Percentiles rank a stretch among this genome's conserved stretches.
Conservation (phyloP, 371 early-diverging fungal genomes). For the Haplosporangium sp. region DNA sequence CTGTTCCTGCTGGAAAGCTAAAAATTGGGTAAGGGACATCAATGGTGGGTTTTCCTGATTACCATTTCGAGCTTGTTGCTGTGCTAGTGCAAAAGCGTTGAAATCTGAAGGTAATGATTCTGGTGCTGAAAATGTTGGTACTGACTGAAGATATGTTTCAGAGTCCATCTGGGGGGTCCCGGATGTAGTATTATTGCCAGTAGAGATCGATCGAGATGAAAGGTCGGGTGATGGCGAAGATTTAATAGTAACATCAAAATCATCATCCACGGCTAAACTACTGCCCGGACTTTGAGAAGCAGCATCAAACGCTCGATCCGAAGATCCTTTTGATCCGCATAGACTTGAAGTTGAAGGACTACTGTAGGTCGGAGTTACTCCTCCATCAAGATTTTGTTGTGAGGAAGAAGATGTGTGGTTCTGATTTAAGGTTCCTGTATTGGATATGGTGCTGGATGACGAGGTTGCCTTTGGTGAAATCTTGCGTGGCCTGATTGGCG, state of each 20-base stretch:
- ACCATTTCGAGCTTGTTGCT: slow-evolving; percentile 25
- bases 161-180: not conserved
- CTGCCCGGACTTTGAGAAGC: slow-evolving; percentile 14
- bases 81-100: slow-evolving; percentile 45
- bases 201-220: slow-evolving; percentile 19
- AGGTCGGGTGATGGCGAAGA: slow-evolving; percentile 47
- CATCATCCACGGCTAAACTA: slow-evolving; percentile 26
- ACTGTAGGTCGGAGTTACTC: not conserved
- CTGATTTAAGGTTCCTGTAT: slow-evolving; percentile 9
- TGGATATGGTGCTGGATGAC: not conserved
- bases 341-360: not conserved
- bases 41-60: slow-evolving; percentile 19
- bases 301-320: not conserved
- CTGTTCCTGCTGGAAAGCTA: slow-evolving; percentile 39
- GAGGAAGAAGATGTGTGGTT: not conserved
- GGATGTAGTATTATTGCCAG: not conserved
- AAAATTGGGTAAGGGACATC: slow-evolving; percentile 38
- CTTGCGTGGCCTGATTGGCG: slow-evolving; percentile 41
- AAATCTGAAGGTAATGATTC: slow-evolving; percentile 49
- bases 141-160: slow-evolving; percentile 30
- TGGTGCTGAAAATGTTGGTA: slow-evolving; percentile 44
- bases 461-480: slow-evolving; percentile 34
- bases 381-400: not conserved
- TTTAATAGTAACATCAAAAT: slow-evolving; percentile 36
- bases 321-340: not conserved